Base-by-base conservation (phyloP, 495 filamentous ascomycete species). In the Penicillium verhagenii region DNA sequence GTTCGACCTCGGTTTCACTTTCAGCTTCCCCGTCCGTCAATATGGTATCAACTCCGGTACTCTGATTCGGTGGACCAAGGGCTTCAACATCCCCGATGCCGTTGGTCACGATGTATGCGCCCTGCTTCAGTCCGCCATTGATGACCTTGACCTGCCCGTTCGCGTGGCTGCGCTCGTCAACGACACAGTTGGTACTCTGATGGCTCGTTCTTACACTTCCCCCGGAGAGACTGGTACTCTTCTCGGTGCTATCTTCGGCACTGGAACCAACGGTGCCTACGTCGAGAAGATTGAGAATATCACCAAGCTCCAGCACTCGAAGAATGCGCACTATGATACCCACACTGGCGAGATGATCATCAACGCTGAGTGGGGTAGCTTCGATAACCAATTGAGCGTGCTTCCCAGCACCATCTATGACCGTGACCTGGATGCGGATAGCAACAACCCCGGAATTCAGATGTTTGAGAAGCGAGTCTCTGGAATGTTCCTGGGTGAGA, bases 381-480 rank as follows among this genome's bases (percentile, higher is more conserved):
- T 98, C 63, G 94, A 98, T 73, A 98, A 97, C 76, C 81, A 87
- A 57, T 80, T 97, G 59, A 86, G 81, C 55, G 87, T 94, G 43
- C 79, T 97, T 40, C 94, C 95, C 16, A 87, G 84, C 64, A 97
- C 94, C 0, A 70, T 82, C 0, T 97, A 92, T 72, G 94, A 98
- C 70, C 72, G 75, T 11, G 79, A 81, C 43, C 79, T 98, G 33
- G 92, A 98, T 73, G 75, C 76, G 50, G 84, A 85, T 20, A 91
- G 84, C 64, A 83, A 90, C 58, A 98, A 98, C 76, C 94, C 94
- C 1, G 94, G 95, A 33, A 84, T 96, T 53, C 94, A 98, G 71
- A 96, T 96, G 88, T 98, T 97, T 73, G 94, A 98, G 77, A 98
- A 98, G 79, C 88, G 94, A 45, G 86, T 98, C 33, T 94, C 89